A percentile compares a stretch with the other conserved stretches of the same genome.
phyloP scores from a whole-genome alignment of 208 protist genomes.

The Trypanosoma theileri region DNA sequence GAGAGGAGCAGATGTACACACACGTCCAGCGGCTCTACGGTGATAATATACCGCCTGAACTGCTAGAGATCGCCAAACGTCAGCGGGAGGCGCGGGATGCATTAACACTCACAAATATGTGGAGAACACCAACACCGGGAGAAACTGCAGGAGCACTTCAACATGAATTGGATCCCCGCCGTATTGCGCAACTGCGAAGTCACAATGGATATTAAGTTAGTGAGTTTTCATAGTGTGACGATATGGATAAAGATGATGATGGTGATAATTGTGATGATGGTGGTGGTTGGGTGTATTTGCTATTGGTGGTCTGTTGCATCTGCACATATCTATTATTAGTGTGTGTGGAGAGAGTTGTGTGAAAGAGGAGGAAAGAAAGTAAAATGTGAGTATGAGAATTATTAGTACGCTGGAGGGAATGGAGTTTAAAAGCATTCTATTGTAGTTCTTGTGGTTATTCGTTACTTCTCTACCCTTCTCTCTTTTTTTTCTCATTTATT shows the following conservation, averaged over 20 bases:
- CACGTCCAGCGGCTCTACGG: conserved; percentile 69
- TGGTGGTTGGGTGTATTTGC: too few relatives aligned
- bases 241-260: too few relatives aligned
- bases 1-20: conserved; percentile 86
- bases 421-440: too few relatives aligned
- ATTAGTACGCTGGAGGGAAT: conserved; percentile 2
- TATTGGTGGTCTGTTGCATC: too few relatives aligned
- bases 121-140: conserved; percentile 73
- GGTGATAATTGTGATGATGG: too few relatives aligned
- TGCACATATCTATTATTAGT: not conserved
- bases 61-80: conserved; percentile 58
- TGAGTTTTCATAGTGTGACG: too few relatives aligned
- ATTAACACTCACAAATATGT: conserved; percentile 73
- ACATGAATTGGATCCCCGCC: conserved; percentile 73
- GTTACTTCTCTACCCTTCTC: conserved; percentile 1
- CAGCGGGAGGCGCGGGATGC: conserved; percentile 81
- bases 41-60: conserved; percentile 69
- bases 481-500: not conserved
- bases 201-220: conserved; percentile 62
- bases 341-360: too few relatives aligned
- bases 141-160: conserved; percentile 76
- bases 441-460: conserved; percentile 9
- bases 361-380: not conserved
- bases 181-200: conserved; percentile 62
- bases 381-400: not conserved